phyloP scores from a whole-genome alignment of 1,284 basidiomycete species.

The Lignosus rhinocerotis region DNA sequence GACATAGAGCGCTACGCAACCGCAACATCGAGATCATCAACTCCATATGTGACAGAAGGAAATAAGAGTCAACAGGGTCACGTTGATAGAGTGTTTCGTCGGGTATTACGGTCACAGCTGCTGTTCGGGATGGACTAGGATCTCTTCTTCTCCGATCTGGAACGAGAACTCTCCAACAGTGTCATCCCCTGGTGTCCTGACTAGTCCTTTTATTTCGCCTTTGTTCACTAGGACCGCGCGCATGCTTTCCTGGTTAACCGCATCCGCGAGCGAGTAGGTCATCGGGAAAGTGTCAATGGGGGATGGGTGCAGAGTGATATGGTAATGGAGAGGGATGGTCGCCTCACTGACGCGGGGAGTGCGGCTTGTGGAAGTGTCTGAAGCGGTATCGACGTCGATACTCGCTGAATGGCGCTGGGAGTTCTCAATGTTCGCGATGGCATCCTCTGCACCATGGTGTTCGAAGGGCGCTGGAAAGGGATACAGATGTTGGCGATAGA shows the following conservation, averaged over 20 bases:
- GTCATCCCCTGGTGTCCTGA: slow-evolving; percentile 33
- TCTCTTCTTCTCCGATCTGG: slow-evolving; percentile 24
- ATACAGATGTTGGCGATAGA: slow-evolving; percentile 55
- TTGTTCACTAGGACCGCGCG: slow-evolving; percentile 22
- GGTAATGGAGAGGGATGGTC: slow-evolving; percentile 14
- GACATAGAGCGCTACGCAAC: neutral
- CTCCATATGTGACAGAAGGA: neutral
- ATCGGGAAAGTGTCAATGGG: slow-evolving; percentile 31
- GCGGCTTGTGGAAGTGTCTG: neutral
- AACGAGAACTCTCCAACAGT: slow-evolving; percentile 27
- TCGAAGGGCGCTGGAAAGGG: slow-evolving; percentile 44
- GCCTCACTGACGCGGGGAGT: neutral
- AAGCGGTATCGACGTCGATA: neutral
- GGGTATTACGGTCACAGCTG: neutral
- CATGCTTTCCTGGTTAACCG: slow-evolving; percentile 30
- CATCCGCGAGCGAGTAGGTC: slow-evolving; percentile 28
- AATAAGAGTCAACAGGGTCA: neutral
- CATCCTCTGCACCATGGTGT: slow-evolving; percentile 20
- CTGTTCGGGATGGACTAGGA: slow-evolving; percentile 18
- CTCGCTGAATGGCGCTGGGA: slow-evolving; percentile 6
- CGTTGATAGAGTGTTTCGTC: neutral
- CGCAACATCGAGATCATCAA: neutral
- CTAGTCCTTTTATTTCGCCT: slow-evolving; percentile 32
- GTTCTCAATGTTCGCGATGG: slow-evolving; percentile 6
- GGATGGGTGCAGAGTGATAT: slow-evolving; percentile 30